These are phyloP conservation scores for Saccharomyces hybrid DNA, from an alignment of 1,139 yeast genomes.

Conservation along the genomic window DNA sequence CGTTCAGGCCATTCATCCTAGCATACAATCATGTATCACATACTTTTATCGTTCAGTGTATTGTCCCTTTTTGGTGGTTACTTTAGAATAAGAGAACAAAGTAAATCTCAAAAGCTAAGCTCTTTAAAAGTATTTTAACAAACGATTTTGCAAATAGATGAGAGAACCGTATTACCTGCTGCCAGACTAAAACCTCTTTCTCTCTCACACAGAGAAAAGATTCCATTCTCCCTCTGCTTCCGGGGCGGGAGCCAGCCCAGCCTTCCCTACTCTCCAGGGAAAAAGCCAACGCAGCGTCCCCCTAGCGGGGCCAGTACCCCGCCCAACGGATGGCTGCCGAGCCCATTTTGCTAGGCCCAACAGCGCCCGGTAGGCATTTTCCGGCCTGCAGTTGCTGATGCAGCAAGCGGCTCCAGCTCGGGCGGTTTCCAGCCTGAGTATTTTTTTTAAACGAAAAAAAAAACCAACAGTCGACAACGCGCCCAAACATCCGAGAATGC, in stretches of 20 bases:
- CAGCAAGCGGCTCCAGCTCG: too few relatives aligned
- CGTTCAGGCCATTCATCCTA: not conserved
- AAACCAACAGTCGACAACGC: not conserved
- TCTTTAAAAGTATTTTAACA: not conserved
- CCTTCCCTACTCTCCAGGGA: not conserved
- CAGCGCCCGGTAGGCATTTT: too few relatives aligned
- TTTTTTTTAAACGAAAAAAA: not conserved
- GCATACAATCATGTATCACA: not conserved
- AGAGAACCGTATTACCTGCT: not conserved
- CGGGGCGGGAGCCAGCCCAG: not conserved
- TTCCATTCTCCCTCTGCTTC: not conserved
- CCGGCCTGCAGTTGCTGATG: too few relatives aligned
- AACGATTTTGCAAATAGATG: not conserved
- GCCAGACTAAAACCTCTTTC: not conserved
- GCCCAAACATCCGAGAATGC: not conserved
- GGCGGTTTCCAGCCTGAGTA: too few relatives aligned
- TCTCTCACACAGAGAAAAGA: not conserved
- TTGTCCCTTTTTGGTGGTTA: not conserved
- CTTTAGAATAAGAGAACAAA: not conserved
- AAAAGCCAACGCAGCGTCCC: not conserved
- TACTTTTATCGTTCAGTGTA: slow-evolving; percentile 1
- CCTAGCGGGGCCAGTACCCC: not conserved
- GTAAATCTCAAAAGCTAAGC: not conserved
- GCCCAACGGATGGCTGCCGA: too few relatives aligned
- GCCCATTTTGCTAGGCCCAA: too few relatives aligned